Conservation (phyloP, 169 alveolate genomes). For the Plasmodium berghei region DNA sequence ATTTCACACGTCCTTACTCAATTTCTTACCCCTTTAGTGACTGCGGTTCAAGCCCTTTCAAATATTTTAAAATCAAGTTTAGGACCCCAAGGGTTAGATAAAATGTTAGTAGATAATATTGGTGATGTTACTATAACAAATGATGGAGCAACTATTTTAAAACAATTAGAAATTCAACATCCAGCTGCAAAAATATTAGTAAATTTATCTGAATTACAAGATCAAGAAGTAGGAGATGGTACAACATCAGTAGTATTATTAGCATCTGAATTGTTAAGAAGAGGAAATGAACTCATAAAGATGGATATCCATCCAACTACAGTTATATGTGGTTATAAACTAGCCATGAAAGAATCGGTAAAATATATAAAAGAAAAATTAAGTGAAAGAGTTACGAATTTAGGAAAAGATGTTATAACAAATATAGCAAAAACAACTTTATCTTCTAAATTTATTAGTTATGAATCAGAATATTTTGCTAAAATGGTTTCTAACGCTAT, state of each 20-base stretch:
- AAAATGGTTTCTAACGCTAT: conserved; percentile 96
- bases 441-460: conserved; percentile 95
- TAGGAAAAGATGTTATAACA: conserved; percentile 91
- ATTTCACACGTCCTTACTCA: neutral
- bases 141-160: conserved; percentile 99
- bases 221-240: conserved; percentile 99
- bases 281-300: conserved; percentile 97
- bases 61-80: conserved; percentile 97
- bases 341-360: conserved; percentile 96
- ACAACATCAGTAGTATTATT: conserved; percentile 99
- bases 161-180: conserved; percentile 98
- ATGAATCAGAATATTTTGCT: conserved; percentile 94
- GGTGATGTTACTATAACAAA: conserved; percentile 99
- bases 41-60: conserved; percentile 98
- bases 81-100: conserved; percentile 99
- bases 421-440: conserved; percentile 97
- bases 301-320: conserved; percentile 98
- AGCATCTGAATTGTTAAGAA: conserved; percentile 98
- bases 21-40: conserved; percentile 80
- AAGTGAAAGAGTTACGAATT: conserved; percentile 86
- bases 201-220: conserved; percentile 97
- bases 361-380: conserved; percentile 94
- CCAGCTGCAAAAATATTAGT: conserved; percentile 99
- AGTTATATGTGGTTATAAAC: conserved; percentile 95
- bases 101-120: conserved; percentile 99